These are phyloP conservation scores for Eugenia klotzschiana DNA, from an alignment of 441 rosid genomes.

Conservation along the genomic window DNA sequence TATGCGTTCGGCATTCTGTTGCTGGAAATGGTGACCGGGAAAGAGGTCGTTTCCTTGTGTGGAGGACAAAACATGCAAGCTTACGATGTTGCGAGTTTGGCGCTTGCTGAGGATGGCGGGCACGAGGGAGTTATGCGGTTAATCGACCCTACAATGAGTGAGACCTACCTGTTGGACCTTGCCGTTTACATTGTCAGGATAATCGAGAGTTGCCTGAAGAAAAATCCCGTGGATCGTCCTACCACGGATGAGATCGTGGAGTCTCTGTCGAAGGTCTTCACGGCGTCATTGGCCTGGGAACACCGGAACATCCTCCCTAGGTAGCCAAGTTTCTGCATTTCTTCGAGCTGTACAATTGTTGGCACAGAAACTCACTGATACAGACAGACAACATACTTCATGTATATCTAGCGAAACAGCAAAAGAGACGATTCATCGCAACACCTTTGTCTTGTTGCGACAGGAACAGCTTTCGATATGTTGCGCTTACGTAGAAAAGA, in stretches of 20 bases:
- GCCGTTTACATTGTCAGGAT: constrained; percentile 19
- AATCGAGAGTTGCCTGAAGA: constrained; percentile 38
- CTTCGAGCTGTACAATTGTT: neutral
- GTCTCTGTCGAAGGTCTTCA: constrained; percentile 36
- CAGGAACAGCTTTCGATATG: neutral
- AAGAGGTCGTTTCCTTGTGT: constrained; percentile 27
- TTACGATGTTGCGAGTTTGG: constrained; percentile 6
- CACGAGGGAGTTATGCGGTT: constrained; percentile 13
- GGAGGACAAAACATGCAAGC: constrained; percentile 18
- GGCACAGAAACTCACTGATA: neutral
- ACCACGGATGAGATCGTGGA: constrained; percentile 43
- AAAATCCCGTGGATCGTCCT: constrained; percentile 51
- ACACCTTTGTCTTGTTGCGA: neutral
- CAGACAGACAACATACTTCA: neutral
- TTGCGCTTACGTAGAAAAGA: neutral
- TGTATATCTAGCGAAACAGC: neutral
- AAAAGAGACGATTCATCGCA: neutral
- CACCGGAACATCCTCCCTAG: constrained; percentile 6
- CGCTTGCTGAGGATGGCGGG: constrained; percentile 13
- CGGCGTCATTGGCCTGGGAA: constrained; percentile 19
- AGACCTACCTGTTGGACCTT: constrained; percentile 26
- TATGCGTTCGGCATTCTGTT: constrained; percentile 67
- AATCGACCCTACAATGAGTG: constrained; percentile 26
- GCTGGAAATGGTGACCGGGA: constrained; percentile 50
- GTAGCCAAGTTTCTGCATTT: neutral